Evolutionary conservation across 2,329 filamentous ascomycete species (phyloP), one percentile per base, ranked within the genome.

Genomic region (Penicillium sclerotiorum): DNA sequence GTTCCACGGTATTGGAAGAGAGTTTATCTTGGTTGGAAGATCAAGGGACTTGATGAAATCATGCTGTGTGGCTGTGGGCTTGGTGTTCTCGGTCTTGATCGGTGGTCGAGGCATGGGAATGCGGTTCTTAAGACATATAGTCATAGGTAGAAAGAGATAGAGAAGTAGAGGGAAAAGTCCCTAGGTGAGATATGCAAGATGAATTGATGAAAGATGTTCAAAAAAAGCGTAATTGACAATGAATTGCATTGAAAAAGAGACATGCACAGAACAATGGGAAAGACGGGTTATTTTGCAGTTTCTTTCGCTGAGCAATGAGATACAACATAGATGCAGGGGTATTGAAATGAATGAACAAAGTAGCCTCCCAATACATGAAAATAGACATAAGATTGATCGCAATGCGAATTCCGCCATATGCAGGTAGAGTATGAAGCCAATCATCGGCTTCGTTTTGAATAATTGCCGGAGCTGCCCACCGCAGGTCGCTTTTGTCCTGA

Each of bases 401-500:
- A 28, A 44, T 15, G 8, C 42, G 28, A 39, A 52, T 15, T 13
- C 28, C 13, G 21, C 17, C 22, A 35, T 33, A 25, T 12, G 18
- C 27, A 40, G 5, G 21, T 11, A 32, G 33, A 41, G 25, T 12
- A 25, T 21, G 30, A 41, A 41, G 21, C 13, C 27, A 41, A 44
- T 65, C 57, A 71, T 37, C 68, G 65, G 25, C 58, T 65, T 41
- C 69, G 64, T 47, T 73, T 73, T 25, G 62, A 60, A 37, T 62
- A 53, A 13, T 57, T 59, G 27, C 70, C 70, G 13, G 62, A 61
- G 41, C 57, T 60, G 7, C 58, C 64, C 7, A 53, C 57, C 5
- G 69, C 64, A 4, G 65, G 63, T 15, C 69, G 63, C 56, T 72
- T 72, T 38, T 70, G 66, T 8, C 63, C 64, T 12, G 59, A 56